Base-by-base conservation (phyloP, 192 early-diverging fungal genomes). In the Podila minutissima region DNA sequence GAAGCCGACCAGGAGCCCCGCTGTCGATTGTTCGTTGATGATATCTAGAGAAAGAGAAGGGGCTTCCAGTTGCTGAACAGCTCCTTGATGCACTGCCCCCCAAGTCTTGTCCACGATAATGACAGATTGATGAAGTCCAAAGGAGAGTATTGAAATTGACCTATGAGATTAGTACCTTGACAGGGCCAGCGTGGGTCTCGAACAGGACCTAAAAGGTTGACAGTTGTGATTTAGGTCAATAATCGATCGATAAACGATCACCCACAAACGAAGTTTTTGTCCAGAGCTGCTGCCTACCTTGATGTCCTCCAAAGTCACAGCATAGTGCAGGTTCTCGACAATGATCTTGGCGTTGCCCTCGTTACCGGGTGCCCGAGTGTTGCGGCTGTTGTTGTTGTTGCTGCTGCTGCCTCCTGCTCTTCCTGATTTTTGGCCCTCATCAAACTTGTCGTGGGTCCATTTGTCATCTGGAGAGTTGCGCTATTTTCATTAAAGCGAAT, bases 291-390 rank as follows among this genome's bases (percentile, higher is more conserved):
- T 1, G n/a, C 37, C n/a, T 1, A 89, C 88, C 74, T 85, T 67
- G 48, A 90, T 71, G 65, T 90, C 88, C 29, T 84, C 74, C 81
- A 88, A 75, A 20, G 88, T 90, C 17, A 90, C 88, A 66, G 88
- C 82, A 67, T 90, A 90, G 64, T 87, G 86, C 62, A 90, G 49
- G 62, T 90, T 90, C 64, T 90, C 88, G 17, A 90, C 84, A 50
- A 69, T 46, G 10, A 85, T 62, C 74, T 79, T 85, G 46, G 68
- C 22, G 58, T 82, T 82, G 48, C 66, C 61, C 33, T 72, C 58
- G 35, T 66, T 38, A 29, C 66, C 50, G 11, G 41, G 11, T 17
- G 41, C 41, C 4, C 41, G 59, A 26, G n/a, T 65, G 70, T 75
- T 85, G n/a, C 62, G 24, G 58, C 72, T 82, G 55, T 62, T 60